phyloP scores from a whole-genome alignment of 225 moss, liverwort and hornwort genomes.

The Sphagnum tenellum region DNA sequence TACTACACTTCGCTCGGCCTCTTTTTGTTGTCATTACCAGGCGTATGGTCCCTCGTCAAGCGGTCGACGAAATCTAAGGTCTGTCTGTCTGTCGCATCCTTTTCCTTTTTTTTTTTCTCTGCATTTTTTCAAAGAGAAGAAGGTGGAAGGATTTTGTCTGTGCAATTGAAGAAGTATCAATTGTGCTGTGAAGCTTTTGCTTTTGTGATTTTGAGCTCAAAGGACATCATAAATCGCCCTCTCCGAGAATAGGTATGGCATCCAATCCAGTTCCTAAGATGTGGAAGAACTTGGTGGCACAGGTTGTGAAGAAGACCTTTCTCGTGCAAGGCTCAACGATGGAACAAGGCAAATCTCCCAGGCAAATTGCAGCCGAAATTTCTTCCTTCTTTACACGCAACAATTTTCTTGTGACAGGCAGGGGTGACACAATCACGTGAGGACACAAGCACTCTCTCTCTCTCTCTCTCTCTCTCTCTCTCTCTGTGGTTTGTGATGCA shows the following conservation, averaged over 20 bases:
- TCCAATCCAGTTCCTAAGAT: conserved; percentile 3
- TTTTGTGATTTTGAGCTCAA: no score
- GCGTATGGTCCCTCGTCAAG: conserved; percentile 96
- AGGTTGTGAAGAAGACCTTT: conserved; percentile 97
- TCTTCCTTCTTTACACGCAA: conserved; percentile 73
- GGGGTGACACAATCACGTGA: conserved; percentile 88
- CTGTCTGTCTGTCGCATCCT: not conserved
- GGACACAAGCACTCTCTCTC: no score
- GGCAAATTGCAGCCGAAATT: conserved; percentile 83
- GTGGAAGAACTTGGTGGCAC: conserved; percentile 10
- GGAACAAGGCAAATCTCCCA: conserved; percentile 63
- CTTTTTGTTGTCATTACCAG: conserved; percentile 85
- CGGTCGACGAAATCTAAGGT: conserved; percentile 97
- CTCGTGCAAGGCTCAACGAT: conserved; percentile 39
- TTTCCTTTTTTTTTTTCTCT: not conserved
- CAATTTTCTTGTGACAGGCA: conserved; percentile 65
- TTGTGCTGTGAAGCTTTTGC: no score
- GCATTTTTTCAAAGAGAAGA: no score
- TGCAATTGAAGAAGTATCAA: no score
- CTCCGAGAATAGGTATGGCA: no score
- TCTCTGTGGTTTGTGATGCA: no score
- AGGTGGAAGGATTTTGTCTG: no score
- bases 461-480: no score
- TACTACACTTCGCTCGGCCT: conserved; percentile 95
- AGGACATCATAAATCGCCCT: no score